Evolutionary conservation across 345 rosid genomes (phyloP), one percentile per base, ranked within the genome.

Genomic region (Melastoma malabathricum): DNA sequence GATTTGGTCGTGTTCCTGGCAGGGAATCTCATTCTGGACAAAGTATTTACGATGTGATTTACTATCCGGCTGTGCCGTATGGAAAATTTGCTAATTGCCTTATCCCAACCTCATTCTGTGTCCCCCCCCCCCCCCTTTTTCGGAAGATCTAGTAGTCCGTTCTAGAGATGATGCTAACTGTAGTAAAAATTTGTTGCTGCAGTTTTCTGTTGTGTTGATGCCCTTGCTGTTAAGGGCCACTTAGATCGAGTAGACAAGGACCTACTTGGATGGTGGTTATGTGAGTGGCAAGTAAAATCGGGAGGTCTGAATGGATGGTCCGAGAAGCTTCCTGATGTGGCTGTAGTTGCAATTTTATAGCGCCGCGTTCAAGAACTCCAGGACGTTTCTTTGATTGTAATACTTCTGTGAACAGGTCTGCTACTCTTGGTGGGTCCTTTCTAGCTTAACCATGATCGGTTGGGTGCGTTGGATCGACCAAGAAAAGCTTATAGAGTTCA

Each of bases 251-350:
- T 92, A 43, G 94, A 92, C 61, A 84, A 81, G 82, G 98, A 90
- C 87, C 80, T 79, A 39, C 93, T 92, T 17, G 96, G 95, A 2
- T 87, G 95, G 96, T 92, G 96, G 98, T 65, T 92, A 69, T 92
- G 95, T 52, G 86, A 87, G 60, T 68, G 89, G 49, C 98, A 87
- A 74, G 80, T 63, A 45, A 73, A 82, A 64, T 60, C 75, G 41
- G 96, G 95, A 58, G 98, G 93, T 64, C 67, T 87, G 25, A 87
- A 80, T 66, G 93, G 98, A 18, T 81, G 93, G 53, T 95, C 95
- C 3, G 93, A 92, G 79, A 92, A 92, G 62, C 93, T 79, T 61
- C 84, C 95, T 59, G 98, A 87, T 71, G 96, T 82, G 59, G 16
- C 90, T 62, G 10, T 50, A 29, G 9, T 29, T 29, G 9, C 9